Percentiles rank a stretch among this genome's conserved stretches.
Conservation (phyloP, 176 grass and related monocot genomes). For the Oryza nivara region DNA sequence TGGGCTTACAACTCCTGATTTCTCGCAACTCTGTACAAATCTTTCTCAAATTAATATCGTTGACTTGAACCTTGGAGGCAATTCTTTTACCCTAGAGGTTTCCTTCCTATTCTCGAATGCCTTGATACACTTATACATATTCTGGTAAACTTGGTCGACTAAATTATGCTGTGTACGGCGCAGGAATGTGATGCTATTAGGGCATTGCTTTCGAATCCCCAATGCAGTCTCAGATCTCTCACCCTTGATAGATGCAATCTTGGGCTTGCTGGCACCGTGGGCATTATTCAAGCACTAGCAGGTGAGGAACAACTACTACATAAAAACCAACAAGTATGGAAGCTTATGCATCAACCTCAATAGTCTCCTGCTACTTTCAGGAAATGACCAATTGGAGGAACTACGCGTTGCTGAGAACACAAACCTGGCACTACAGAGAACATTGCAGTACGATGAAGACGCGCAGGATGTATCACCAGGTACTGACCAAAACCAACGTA, state of each 20-base stretch:
- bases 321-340: not conserved
- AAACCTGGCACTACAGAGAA: conserved; percentile 39
- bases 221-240: conserved; percentile 71
- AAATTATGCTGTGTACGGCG: conserved; percentile 12
- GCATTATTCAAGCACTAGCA: conserved; percentile 61
- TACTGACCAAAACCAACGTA: conserved; percentile 24
- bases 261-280: conserved; percentile 61
- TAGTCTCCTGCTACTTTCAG: conserved; percentile 40
- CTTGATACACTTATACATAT: not conserved
- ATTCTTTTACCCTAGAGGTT: conserved; percentile 77
- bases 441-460: conserved; percentile 32
- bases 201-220: conserved; percentile 56
- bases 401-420: conserved; percentile 67
- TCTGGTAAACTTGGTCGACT: conserved; percentile 22
- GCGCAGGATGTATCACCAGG: conserved; percentile 36
- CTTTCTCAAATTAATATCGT: conserved; percentile 58
- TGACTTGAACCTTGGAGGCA: conserved; percentile 74
- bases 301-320: conserved; percentile 48
- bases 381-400: conserved; percentile 80
- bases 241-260: conserved; percentile 69
- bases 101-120: conserved; percentile 30
- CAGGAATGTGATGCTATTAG: conserved; percentile 66
- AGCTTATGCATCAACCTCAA: conserved; percentile 11
- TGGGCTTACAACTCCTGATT: conserved; percentile 55
- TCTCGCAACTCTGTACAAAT: conserved; percentile 61